Evolutionary conservation across 495 filamentous ascomycete genomes (phyloP).

Genomic region (Trichoderma gamsii): DNA sequence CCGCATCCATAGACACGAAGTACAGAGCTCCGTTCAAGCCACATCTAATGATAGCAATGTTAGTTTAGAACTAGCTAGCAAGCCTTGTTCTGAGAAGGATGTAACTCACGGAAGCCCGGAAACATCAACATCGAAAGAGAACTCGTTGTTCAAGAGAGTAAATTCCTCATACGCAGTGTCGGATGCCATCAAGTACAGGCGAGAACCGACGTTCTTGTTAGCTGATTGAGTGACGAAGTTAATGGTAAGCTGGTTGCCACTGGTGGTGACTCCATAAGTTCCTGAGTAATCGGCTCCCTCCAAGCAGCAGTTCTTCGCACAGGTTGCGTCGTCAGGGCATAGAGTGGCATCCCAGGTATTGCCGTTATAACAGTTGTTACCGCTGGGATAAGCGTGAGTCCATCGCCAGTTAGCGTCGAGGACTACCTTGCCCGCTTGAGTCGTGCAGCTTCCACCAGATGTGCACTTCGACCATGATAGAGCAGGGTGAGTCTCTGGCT

Average conservation of each 20-base stretch:
- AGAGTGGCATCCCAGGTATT: constrained; percentile 39
- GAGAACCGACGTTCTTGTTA: constrained; percentile 46
- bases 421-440: constrained; percentile 34
- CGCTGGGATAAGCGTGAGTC: constrained; percentile 33
- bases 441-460: constrained; percentile 43
- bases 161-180: constrained; percentile 51
- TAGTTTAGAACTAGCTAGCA: constrained; percentile 23
- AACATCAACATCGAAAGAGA: constrained; percentile 56
- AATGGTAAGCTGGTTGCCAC: constrained; percentile 42
- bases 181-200: constrained; percentile 51
- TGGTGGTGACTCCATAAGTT: constrained; percentile 46
- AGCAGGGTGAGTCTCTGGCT: constrained; percentile 51
- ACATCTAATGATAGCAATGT: constrained; percentile 29
- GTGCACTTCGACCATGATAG: constrained; percentile 54
- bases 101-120: constrained; percentile 28
- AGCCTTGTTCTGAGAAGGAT: not conserved
- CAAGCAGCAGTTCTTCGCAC: constrained; percentile 41
- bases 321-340: constrained; percentile 33
- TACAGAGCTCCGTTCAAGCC: constrained; percentile 56
- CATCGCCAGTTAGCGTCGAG: constrained; percentile 51
- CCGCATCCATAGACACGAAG: constrained; percentile 52
- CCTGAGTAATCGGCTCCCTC: constrained; percentile 43
- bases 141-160: constrained; percentile 50
- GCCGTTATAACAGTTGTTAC: constrained; percentile 46
- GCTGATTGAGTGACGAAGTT: constrained; percentile 50